Conservation (phyloP, 306 rosid genomes). For the Casuarina glauca region DNA sequence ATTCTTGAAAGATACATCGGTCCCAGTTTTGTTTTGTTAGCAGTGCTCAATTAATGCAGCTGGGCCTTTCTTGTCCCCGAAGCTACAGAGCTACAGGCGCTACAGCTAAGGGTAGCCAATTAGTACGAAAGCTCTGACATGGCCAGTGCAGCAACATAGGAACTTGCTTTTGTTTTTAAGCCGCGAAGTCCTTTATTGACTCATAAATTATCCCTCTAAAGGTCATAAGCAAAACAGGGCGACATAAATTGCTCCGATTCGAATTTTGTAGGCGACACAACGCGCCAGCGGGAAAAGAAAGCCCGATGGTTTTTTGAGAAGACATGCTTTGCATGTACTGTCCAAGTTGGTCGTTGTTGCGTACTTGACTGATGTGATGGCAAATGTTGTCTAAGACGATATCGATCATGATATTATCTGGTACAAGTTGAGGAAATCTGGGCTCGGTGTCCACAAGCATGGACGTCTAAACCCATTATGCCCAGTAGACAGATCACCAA, state of each 20-base stretch:
- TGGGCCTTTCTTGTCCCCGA: slow-evolving; percentile 32
- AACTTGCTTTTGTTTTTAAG: slow-evolving; percentile 22
- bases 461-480: no score
- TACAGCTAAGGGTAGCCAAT: slow-evolving; percentile 19
- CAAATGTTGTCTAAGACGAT: not conserved
- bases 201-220: no score
- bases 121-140: not conserved
- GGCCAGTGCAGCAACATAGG: slow-evolving; percentile 4
- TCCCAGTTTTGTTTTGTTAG: not conserved
- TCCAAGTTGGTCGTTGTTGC: not conserved
- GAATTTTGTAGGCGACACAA: not conserved
- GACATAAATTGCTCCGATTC: not conserved
- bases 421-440: no score
- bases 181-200: no score
- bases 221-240: not conserved
- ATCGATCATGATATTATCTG: not conserved
- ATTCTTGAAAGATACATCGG: not conserved
- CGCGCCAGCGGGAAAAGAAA: not conserved
- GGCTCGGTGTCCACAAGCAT: no score
- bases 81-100: slow-evolving; percentile 25
- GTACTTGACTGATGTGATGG: not conserved
- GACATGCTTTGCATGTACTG: not conserved
- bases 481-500: not conserved
- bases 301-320: not conserved
- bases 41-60: slow-evolving; percentile 26